Evolutionary conservation across 2,329 filamentous ascomycete species (phyloP), one percentile per base, ranked within the genome.

Genomic region (Ceratocystis diversiconidia): DNA sequence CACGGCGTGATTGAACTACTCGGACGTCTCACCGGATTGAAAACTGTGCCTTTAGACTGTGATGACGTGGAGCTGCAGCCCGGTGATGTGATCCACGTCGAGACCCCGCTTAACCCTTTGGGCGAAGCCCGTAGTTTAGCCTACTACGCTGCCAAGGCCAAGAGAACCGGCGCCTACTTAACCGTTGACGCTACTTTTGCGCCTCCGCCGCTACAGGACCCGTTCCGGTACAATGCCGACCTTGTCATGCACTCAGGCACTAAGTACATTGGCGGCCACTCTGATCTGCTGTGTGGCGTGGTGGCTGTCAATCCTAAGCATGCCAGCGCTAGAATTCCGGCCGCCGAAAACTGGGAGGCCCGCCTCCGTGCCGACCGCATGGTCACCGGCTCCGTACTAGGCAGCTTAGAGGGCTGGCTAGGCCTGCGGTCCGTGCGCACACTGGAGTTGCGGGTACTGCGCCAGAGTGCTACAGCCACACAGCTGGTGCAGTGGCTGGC

Each of bases 181-280:
- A 87, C 87, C 12, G 88, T 97, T 1, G 94, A 99, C 75, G 85
- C 89, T 1, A 99, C 94, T 0, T 96, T 99, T 75, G 94, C 85
- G 2, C 94, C 94, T 50, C 94, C 94, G 41, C 89, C 90, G 32
- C 78, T 99, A 67, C 87, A 90, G 73, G 89, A 96, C 71, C 92
- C 94, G 0, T 94, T 97, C 71, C 73, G 74, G 32, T 87, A 82
- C 73, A 92, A 90, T 60, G 90, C 88, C 32, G 92, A 97, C 75
- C 76, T 92, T 0, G 83, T 96, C 43, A 88, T 97, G 89, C 94
- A 99, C 76, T 88, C 83, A 63, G 94, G 91, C 2, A 96, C 92
- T 19, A 99, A 97, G 79, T 99, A 97, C 76, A 84, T 99, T 70
- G 94, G 94, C 22, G 94, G 94, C 0, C 94, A 99, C 76, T 92